Conservation (phyloP, 208 protist species). For the Acanthamoeba healyi region DNA sequence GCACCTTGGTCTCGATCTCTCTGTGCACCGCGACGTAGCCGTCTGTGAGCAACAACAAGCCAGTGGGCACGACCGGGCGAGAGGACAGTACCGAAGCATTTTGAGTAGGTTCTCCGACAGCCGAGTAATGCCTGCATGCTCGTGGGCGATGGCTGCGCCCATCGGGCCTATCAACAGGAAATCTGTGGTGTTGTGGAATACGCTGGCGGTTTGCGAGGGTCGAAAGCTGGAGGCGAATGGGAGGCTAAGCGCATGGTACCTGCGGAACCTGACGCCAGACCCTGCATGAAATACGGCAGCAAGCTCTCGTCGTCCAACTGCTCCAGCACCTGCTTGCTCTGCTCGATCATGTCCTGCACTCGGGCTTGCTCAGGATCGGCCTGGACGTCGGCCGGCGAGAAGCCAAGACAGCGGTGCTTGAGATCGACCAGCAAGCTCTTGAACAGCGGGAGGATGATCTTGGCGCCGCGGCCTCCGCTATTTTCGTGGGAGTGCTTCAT, state of each 20-base stretch:
- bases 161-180: conserved; percentile 49
- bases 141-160: conserved; percentile 51
- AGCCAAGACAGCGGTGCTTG: conserved; percentile 21
- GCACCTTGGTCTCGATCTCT: conserved; percentile 51
- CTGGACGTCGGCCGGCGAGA: neutral
- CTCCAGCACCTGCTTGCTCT: conserved; percentile 53
- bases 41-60: neutral
- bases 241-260: neutral
- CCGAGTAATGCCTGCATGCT: conserved; percentile 16
- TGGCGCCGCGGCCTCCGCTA: conserved; percentile 53
- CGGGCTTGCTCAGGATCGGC: neutral
- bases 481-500: conserved; percentile 73
- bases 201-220: neutral
- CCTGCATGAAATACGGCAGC: conserved; percentile 71
- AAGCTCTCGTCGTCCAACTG: conserved; percentile 53
- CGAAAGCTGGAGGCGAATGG: too few relatives aligned
- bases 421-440: conserved; percentile 59
- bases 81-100: neutral
- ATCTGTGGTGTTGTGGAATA: neutral
- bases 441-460: conserved; percentile 70
- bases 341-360: conserved; percentile 27
- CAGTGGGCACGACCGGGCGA: neutral
- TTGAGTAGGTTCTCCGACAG: neutral
- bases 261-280: neutral
- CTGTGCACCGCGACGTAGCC: neutral